Conservation (phyloP, 257 asterid genomes). For the Fraxinus excelsior region DNA sequence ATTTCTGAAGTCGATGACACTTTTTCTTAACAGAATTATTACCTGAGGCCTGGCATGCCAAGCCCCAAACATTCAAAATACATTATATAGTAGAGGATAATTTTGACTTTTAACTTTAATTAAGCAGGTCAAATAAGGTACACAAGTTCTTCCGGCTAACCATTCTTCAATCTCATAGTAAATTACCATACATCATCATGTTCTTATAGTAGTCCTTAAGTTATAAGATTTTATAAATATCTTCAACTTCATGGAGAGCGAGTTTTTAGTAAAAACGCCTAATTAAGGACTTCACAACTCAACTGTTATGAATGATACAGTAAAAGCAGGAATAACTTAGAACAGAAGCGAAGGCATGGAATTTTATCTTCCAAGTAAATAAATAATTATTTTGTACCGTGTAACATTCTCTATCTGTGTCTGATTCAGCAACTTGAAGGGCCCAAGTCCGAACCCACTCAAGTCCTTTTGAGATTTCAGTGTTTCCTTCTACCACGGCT, state of each 20-base stretch:
- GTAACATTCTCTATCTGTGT: constrained; percentile 86
- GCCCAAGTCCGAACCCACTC: constrained; percentile 93
- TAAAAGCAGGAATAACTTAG: constrained; percentile 11
- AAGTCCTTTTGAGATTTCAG: constrained; percentile 71
- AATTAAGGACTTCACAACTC: neutral
- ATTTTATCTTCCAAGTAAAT: constrained; percentile 14
- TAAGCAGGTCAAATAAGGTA: neutral
- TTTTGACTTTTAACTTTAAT: neutral
- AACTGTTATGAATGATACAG: neutral
- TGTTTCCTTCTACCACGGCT: constrained; percentile 65
- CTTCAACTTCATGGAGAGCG: neutral
- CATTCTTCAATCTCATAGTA: neutral
- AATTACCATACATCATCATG: neutral
- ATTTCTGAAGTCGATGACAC: neutral
- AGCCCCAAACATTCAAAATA: neutral
- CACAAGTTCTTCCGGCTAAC: neutral
- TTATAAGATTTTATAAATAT: neutral
- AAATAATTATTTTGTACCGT: constrained; percentile 41
- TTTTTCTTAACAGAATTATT: neutral
- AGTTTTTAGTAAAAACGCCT: neutral
- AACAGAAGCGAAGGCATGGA: constrained; percentile 8
- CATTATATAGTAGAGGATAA: neutral
- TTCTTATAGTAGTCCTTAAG: neutral
- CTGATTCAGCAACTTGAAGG: constrained; percentile 75
- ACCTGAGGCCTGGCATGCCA: neutral